These are phyloP conservation scores for Agapanthus africanus DNA, from an alignment of 106 monocot genomes.

Conservation along the genomic window DNA sequence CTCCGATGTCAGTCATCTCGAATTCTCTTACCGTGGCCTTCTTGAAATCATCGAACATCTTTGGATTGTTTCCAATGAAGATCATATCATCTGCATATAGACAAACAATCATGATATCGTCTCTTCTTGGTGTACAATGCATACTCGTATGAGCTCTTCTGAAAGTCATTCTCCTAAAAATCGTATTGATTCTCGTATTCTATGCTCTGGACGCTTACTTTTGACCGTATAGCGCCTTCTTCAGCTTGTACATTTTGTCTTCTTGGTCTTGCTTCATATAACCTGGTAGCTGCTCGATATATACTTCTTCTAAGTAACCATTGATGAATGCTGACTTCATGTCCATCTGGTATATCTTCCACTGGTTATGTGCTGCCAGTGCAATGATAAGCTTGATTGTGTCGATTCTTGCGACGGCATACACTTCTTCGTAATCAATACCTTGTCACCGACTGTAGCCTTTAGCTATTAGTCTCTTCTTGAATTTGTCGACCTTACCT, in stretches of 20 bases:
- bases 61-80: neutral
- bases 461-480: neutral
- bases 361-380: neutral
- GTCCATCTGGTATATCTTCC: neutral
- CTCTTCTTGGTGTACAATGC: neutral
- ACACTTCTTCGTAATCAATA: neutral
- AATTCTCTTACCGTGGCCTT: neutral
- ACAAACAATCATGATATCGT: neutral
- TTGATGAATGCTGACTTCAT: neutral
- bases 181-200: neutral
- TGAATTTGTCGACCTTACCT: neutral
- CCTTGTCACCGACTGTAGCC: neutral
- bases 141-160: neutral
- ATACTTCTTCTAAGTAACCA: slow-evolving; percentile 5
- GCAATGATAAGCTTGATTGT: neutral
- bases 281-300: neutral
- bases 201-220: neutral
- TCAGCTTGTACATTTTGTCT: neutral
- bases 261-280: neutral
- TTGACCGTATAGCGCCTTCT: neutral
- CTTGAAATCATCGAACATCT: slow-evolving; percentile 2
- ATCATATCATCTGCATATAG: slow-evolving; percentile 7
- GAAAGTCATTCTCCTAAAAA: neutral
- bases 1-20: slow-evolving; percentile 9
- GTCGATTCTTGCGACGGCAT: neutral